phyloP scores from a whole-genome alignment of 169 alveolate genomes.

The Plasmodium billcollinsi region DNA sequence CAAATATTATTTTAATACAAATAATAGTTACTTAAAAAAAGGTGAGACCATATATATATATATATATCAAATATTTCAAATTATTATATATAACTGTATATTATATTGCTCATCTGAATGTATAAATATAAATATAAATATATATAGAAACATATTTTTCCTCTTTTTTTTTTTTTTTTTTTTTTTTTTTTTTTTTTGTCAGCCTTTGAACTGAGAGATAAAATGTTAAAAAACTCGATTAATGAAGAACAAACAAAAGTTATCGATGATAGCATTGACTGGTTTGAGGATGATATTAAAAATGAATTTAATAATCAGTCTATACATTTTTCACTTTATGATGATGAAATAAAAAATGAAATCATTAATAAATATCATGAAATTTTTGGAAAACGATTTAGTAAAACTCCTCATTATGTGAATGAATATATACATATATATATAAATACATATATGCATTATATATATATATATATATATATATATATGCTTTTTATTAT shows the following conservation, averaged over 20 bases:
- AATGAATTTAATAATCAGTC: slow-evolving; percentile 16
- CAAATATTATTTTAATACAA: slow-evolving; percentile 40
- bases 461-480: not conserved
- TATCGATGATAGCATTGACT: slow-evolving; percentile 67
- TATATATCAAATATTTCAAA: not conserved
- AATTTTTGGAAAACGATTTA: slow-evolving; percentile 29
- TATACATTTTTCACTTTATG: slow-evolving; percentile 35
- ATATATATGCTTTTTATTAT: not conserved
- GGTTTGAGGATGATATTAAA: slow-evolving; percentile 73
- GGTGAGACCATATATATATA: too few species aligned
- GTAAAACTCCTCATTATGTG: not conserved
- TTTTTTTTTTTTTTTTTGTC: not conserved
- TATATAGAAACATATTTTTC: not conserved
- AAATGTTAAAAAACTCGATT: slow-evolving; percentile 36
- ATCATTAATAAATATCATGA: slow-evolving; percentile 57
- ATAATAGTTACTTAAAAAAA: slow-evolving; percentile 29
- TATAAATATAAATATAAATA: not conserved
- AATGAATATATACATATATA: not conserved
- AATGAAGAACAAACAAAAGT: slow-evolving; percentile 59
- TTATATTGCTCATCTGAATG: not conserved
- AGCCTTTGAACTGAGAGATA: slow-evolving; percentile 51
- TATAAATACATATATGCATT: not conserved
- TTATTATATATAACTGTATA: too few species aligned
- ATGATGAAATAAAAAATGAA: slow-evolving; percentile 62
- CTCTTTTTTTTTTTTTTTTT: not conserved